A percentile compares a stretch with the other conserved stretches of the same genome.
phyloP scores from a whole-genome alignment of 495 filamentous ascomycete species.

The Cercophora scortea region DNA sequence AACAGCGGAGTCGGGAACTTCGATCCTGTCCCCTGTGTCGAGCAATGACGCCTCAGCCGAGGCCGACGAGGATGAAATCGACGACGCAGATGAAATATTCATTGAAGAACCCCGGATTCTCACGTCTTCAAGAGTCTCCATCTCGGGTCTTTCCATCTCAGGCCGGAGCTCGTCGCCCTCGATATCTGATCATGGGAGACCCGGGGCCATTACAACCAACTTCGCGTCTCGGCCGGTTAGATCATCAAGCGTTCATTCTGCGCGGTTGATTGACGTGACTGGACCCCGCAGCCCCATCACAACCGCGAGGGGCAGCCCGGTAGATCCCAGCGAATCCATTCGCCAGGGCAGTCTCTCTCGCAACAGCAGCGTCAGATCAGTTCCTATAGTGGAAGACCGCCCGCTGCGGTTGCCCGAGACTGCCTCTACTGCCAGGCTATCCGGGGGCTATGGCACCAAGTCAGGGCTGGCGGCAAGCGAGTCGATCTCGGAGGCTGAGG shows the following conservation, averaged over 20 bases:
- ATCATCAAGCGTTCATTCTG: conserved; percentile 44
- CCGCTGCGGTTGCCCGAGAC: conserved; percentile 11
- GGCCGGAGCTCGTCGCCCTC: conserved; percentile 34
- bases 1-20: not conserved
- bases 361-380: conserved; percentile 29
- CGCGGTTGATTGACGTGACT: conserved; percentile 46
- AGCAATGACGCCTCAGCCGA: not conserved
- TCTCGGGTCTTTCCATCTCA: conserved; percentile 43
- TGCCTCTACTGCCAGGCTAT: conserved; percentile 8
- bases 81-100: conserved; percentile 35
- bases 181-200: conserved; percentile 30
- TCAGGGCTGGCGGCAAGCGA: conserved; percentile 16
- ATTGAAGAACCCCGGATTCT: conserved; percentile 47
- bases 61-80: conserved; percentile 16
- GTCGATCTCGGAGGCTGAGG: conserved; percentile 30
- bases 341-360: conserved; percentile 25
- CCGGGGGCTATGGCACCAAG: conserved; percentile 8
- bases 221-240: conserved; percentile 21
- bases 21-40: not conserved
- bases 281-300: conserved; percentile 35
- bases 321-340: conserved; percentile 29
- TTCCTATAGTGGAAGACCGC: conserved; percentile 31
- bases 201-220: conserved; percentile 27
- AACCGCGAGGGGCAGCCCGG: conserved; percentile 33
- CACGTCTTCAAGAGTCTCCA: conserved; percentile 47